Evolutionary conservation across 2,329 filamentous ascomycete genomes (phyloP), one percentile per base, ranked within the genome.

Genomic region (Periglandula ipomoeae): DNA sequence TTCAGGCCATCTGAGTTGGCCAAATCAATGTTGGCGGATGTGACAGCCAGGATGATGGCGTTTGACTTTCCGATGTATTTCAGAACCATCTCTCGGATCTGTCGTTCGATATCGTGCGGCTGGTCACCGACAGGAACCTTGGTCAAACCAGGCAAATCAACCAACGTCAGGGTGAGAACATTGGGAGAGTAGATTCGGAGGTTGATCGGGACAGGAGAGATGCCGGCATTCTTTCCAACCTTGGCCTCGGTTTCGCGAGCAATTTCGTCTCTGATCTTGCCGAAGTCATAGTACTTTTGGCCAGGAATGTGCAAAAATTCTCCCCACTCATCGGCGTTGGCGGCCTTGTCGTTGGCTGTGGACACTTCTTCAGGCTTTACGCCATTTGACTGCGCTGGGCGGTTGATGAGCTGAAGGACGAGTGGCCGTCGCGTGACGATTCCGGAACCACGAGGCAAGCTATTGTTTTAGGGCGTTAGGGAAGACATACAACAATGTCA

Each of bases 41-140:
- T 97, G 55, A 98, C 93, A 38, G 93, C 93, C 48, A 98, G 75
- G 58, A 98, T 93, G 67, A 98, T 98, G 52, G 93, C 93, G 69
- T 98, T 98, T 30, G 91, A 86, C 74, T 98, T 98, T 71, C 86
- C 87, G 65, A 98, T 98, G 67, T 97, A 93, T 75, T 97, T 97
- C 64, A 97, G 73, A 39, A 98, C 91, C 89, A 98, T 97, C 61
- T 97, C 93, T 65, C 82, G 84, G 62, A 97, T 98, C 71, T 98
- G 93, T 60, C 82, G 81, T 75, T 97, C 91, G 60, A 97, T 97
- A 72, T 97, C 91, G 66, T 89, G 83, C 41, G 91, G 91, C 70
- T 97, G 91, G 64, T 97, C 91, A 58, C 91, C 91, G 34, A 97
- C 90, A 8, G 91, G 91, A 49, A 97, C 91, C 72, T 95, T 95